phyloP scores from a whole-genome alignment of 345 rosid species.

The Litchi chinensis region DNA sequence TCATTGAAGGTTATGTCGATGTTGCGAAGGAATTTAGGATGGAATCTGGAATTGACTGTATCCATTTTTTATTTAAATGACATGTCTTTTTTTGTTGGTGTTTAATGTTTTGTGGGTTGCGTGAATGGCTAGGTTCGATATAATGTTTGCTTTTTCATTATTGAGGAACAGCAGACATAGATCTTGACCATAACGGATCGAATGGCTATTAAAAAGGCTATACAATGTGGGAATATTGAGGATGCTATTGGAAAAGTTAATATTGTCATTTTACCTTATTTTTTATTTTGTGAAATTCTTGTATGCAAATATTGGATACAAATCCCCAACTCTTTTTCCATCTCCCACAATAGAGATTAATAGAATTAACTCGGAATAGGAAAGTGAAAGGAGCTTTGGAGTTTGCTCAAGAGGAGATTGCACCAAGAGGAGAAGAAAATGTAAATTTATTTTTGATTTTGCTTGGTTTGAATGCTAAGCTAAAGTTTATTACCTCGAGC shows the following conservation, averaged over 20 bases:
- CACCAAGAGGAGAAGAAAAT: too few relatives aligned
- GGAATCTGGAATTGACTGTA: slow-evolving; percentile 96
- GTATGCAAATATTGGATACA: slow-evolving; percentile 76
- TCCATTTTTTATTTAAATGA: slow-evolving; percentile 27
- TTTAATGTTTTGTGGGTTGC: not conserved
- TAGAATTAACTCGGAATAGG: slow-evolving; percentile 90
- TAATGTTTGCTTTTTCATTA: slow-evolving; percentile 40
- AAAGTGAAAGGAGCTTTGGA: slow-evolving; percentile 89
- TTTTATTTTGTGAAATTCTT: slow-evolving; percentile 15
- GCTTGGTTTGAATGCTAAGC: too few relatives aligned
- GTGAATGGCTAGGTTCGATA: slow-evolving; percentile 10
- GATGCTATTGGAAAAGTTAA: slow-evolving; percentile 90
- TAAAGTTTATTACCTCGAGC: too few relatives aligned
- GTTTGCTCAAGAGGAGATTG: too few relatives aligned
- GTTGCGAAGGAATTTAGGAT: slow-evolving; percentile 86
- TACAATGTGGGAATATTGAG: slow-evolving; percentile 90
- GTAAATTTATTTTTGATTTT: too few relatives aligned
- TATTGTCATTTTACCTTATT: not conserved
- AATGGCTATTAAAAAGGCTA: slow-evolving; percentile 97
- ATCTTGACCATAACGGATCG: slow-evolving; percentile 93
- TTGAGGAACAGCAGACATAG: slow-evolving; percentile 79
- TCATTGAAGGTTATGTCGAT: slow-evolving; percentile 94
- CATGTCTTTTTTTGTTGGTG: not conserved
- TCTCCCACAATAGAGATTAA: slow-evolving; percentile 96
- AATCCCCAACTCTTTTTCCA: slow-evolving; percentile 97